A percentile compares a stretch with the other conserved stretches of the same genome.
phyloP scores from a whole-genome alignment of 805 yeast genomes.

The Dipodascopsis uninucleata region DNA sequence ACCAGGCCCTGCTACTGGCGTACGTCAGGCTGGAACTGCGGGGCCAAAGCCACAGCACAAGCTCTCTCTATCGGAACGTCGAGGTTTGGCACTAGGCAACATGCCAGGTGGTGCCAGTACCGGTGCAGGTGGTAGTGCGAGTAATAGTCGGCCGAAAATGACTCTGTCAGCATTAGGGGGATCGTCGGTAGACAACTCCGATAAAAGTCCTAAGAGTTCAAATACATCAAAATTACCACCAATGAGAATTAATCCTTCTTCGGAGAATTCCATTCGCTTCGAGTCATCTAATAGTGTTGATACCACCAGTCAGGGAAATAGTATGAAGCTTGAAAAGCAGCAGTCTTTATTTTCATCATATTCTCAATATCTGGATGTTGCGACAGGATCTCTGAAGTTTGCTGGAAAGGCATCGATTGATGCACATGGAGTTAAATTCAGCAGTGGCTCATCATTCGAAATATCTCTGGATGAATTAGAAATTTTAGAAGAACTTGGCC shows the following conservation, averaged over 20 bases:
- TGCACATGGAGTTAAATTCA: slow-evolving; percentile 86
- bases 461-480: slow-evolving; percentile 82
- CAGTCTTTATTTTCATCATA: slow-evolving; percentile 64
- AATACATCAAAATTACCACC: slow-evolving; percentile 26
- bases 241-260: slow-evolving; percentile 33
- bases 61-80: slow-evolving; percentile 38
- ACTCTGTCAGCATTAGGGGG: no score
- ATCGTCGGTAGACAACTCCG: no score
- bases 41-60: slow-evolving; percentile 28
- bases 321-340: slow-evolving; percentile 17
- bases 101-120: slow-evolving; percentile 10
- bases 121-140: no score
- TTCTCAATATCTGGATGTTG: slow-evolving; percentile 83
- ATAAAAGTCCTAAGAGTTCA: no score
- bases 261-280: no score
- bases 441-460: slow-evolving; percentile 80
- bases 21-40: slow-evolving; percentile 26
- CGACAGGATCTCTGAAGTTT: slow-evolving; percentile 86
- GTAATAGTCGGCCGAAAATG: slow-evolving; percentile 30
- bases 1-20: slow-evolving; percentile 32
- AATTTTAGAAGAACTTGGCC: slow-evolving; percentile 71
- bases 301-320: not conserved
- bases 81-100: slow-evolving; percentile 35
- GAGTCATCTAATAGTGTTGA: slow-evolving; percentile 10
- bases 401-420: slow-evolving; percentile 91